These are phyloP conservation scores for Laguncularia racemosa DNA, from an alignment of 345 rosid species.

Conservation along the genomic window DNA sequence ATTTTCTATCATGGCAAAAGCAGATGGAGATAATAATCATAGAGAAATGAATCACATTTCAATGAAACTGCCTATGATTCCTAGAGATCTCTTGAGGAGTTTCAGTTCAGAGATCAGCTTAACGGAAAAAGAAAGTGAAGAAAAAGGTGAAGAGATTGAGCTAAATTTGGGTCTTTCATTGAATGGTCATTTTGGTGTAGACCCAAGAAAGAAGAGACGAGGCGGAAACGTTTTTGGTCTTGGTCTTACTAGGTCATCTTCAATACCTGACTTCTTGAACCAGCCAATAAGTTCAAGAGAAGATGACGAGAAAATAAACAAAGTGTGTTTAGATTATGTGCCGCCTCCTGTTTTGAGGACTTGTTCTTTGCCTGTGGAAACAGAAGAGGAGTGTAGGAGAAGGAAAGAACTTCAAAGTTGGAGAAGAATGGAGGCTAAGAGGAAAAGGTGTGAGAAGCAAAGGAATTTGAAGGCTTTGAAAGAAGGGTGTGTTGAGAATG, in stretches of 20 bases:
- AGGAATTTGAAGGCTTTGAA: constrained; percentile 17
- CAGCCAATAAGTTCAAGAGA: constrained; percentile 5
- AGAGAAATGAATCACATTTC: too few species aligned
- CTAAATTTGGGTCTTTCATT: constrained; percentile 68
- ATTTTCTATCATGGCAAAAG: too few species aligned
- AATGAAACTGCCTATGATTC: background rate
- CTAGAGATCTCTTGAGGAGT: constrained; percentile 7
- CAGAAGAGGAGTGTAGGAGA: constrained; percentile 68
- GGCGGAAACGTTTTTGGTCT: too few species aligned
- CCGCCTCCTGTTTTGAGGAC: constrained; percentile 35
- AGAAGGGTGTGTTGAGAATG: constrained; percentile 25
- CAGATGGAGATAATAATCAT: too few species aligned
- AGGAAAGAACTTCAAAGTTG: constrained; percentile 57
- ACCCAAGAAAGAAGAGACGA: constrained; percentile 39
- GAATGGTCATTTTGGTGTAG: constrained; percentile 78
- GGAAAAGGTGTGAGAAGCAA: constrained; percentile 74
- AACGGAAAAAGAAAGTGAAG: background rate
- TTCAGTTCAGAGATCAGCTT: background rate
- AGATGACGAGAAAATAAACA: too few species aligned
- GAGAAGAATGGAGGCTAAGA: constrained; percentile 70
- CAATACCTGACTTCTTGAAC: constrained; percentile 48
- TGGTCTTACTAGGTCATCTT: constrained; percentile 40
- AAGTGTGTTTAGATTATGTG: background rate
- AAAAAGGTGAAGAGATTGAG: constrained; percentile 38
- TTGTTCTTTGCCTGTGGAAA: constrained; percentile 55